Base-by-base conservation (phyloP, 257 asterid genomes). In the Solanum clarkiae region DNA sequence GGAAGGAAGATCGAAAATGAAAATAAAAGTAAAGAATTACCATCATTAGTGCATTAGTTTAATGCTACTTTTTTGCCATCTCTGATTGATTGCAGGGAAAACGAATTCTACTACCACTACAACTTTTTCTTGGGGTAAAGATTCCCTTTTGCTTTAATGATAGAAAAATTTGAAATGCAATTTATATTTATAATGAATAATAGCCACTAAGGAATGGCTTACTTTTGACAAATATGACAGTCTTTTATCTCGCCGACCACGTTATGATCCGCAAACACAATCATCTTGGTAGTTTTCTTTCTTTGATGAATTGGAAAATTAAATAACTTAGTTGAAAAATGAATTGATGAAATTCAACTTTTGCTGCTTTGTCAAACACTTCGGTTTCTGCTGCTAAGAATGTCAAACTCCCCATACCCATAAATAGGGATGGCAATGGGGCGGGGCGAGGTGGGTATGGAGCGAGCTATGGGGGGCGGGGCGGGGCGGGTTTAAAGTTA, bases 221-320 rank as follows among this genome's bases (percentile, higher is more conserved):
- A 84, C 92, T 89, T 94, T 93, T 94, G 94, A 91, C 87, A 86
- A 89, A 87, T 87, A 90, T 59, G 86, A 65, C 32, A 32, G 18
- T 85, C 87, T 85, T 86, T 93, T 86, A 42, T 85, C 22, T 80
- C 74, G 84, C 95, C 92, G 92, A 86, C 92, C 92, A 69, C 89
- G 86, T 71, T 20, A 42, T 42, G 10, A 10, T 42, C 55, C 42
- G 36, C 7, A 12, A 22, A 45, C 42, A 74, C 42, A 74, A 74
- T 74, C 57, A 74, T 45, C 81, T 74, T 74, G 6, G 2, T 45
- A n/a, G n/a, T 32, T 74, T 74, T 47, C 42, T n/a, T 13, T 71
- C 18, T 15, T 17, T 68, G 49, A 20, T 71, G 56, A 71, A 71
- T 71, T 44, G 20, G 32, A n/a, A 24, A 71, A 18, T 45, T 69